Conservation (phyloP, 2,329 filamentous ascomycete genomes). For the Pezicula carpinea region DNA sequence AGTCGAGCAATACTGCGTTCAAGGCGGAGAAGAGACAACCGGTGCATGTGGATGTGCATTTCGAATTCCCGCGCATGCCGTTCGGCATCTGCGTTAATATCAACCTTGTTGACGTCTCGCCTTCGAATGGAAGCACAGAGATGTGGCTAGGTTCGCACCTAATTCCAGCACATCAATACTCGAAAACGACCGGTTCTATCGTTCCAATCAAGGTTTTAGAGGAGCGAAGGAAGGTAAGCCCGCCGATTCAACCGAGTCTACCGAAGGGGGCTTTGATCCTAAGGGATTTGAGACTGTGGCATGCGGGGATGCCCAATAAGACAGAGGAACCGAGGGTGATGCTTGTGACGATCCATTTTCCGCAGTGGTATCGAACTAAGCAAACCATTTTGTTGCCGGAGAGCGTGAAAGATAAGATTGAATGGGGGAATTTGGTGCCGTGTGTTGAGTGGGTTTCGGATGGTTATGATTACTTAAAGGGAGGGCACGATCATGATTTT, state of each 20-base stretch:
- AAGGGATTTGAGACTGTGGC: slow-evolving; percentile 56
- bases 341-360: slow-evolving; percentile 43
- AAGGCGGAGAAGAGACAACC: slow-evolving; percentile 33
- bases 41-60: slow-evolving; percentile 36
- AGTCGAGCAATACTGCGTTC: slow-evolving; percentile 36
- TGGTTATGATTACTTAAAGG: slow-evolving; percentile 33
- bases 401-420: slow-evolving; percentile 24
- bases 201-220: slow-evolving; percentile 30
- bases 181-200: slow-evolving; percentile 8
- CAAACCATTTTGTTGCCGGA: slow-evolving; percentile 25
- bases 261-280: slow-evolving; percentile 50
- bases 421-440: slow-evolving; percentile 31
- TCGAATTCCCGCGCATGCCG: slow-evolving; percentile 43
- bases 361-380: slow-evolving; percentile 27
- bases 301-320: slow-evolving; percentile 56
- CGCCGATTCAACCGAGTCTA: slow-evolving; percentile 44
- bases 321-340: slow-evolving; percentile 46
- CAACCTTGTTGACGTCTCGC: slow-evolving; percentile 38
- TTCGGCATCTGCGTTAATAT: slow-evolving; percentile 44
- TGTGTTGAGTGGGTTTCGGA: slow-evolving; percentile 33
- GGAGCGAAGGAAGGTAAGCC: slow-evolving; percentile 29
- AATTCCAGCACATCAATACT: slow-evolving; percentile 23
- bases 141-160: slow-evolving; percentile 46
- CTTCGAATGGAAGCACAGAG: slow-evolving; percentile 44
- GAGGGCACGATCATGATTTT: slow-evolving; percentile 32